Evolutionary conservation across 176 grass and related monocot genomes (phyloP).

Genomic region (Juncus effusus): DNA sequence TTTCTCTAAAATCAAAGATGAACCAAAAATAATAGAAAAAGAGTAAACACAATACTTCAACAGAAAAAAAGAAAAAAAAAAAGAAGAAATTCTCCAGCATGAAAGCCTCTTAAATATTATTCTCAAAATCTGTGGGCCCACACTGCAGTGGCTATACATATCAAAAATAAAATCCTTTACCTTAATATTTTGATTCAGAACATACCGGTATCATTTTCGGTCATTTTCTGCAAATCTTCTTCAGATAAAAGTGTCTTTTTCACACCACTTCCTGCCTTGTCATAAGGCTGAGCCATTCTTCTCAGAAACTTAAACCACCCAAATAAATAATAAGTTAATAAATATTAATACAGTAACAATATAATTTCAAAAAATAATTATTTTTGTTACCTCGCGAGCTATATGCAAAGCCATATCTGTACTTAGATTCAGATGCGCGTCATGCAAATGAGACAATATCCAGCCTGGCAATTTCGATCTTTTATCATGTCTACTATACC

Average conservation of each 20-base stretch:
- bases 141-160: too few species aligned
- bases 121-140: too few species aligned
- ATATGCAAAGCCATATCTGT: slow-evolving; percentile 97
- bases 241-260: slow-evolving; percentile 78
- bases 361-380: neutral
- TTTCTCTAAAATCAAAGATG: too few species aligned
- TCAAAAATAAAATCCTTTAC: too few species aligned
- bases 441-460: slow-evolving; percentile 89
- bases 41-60: too few species aligned
- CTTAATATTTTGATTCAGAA: slow-evolving; percentile 20
- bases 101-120: too few species aligned
- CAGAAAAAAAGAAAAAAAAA: too few species aligned
- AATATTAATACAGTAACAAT: slow-evolving; percentile 1
- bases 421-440: slow-evolving; percentile 86
- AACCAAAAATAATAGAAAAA: too few species aligned
- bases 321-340: neutral
- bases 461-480: slow-evolving; percentile 92
- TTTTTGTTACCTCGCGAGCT: slow-evolving; percentile 69
- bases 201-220: slow-evolving; percentile 49
- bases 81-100: too few species aligned
- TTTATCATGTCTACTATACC: slow-evolving; percentile 86
- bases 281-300: slow-evolving; percentile 89
- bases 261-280: slow-evolving; percentile 55
- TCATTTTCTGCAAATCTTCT: slow-evolving; percentile 71
- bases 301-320: slow-evolving; percentile 55